These are phyloP conservation scores for Micromonas commoda DNA, from an alignment of 139 green algal genomes.

Conservation along the genomic window DNA sequence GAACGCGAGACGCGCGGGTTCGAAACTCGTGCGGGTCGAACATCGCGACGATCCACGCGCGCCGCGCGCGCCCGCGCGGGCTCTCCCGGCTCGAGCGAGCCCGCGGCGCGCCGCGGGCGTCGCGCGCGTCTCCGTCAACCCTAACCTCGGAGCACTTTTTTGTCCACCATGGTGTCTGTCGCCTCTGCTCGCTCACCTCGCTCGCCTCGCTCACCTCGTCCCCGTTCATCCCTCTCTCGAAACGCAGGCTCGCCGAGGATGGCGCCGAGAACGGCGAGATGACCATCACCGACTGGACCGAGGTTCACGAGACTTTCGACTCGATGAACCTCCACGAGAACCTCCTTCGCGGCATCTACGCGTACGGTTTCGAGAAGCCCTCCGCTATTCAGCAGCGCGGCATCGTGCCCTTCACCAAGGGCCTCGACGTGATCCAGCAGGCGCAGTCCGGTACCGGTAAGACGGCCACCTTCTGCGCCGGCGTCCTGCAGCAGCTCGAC, in stretches of 20 bases:
- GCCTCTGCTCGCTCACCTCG: too few species aligned
- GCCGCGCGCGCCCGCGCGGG: too few species aligned
- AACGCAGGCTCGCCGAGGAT: conserved; percentile 1
- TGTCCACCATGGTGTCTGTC: too few species aligned
- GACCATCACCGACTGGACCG: conserved; percentile 96
- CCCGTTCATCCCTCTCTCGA: neutral
- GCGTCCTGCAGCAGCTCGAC: conserved; percentile 97
- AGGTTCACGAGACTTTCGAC: conserved; percentile 94
- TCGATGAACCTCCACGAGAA: conserved; percentile 97
- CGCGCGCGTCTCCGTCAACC: too few species aligned
- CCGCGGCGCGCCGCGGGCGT: too few species aligned
- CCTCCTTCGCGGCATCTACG: conserved; percentile 97
- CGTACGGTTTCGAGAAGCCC: conserved; percentile 99
- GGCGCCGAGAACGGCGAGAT: neutral
- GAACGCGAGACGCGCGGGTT: too few species aligned
- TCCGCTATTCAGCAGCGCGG: conserved; percentile 99
- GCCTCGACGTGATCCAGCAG: conserved; percentile 98
- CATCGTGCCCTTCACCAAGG: conserved; percentile 97
- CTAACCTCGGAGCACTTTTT: too few species aligned
- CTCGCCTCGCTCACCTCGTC: neutral
- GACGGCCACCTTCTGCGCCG: conserved; percentile 98
- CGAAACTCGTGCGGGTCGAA: too few species aligned
- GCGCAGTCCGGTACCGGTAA: conserved; percentile 99
- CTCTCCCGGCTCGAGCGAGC: neutral
- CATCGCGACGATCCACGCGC: neutral